Evolutionary conservation across 345 rosid genomes (phyloP).

Genomic region (Hypericum perforatum): DNA sequence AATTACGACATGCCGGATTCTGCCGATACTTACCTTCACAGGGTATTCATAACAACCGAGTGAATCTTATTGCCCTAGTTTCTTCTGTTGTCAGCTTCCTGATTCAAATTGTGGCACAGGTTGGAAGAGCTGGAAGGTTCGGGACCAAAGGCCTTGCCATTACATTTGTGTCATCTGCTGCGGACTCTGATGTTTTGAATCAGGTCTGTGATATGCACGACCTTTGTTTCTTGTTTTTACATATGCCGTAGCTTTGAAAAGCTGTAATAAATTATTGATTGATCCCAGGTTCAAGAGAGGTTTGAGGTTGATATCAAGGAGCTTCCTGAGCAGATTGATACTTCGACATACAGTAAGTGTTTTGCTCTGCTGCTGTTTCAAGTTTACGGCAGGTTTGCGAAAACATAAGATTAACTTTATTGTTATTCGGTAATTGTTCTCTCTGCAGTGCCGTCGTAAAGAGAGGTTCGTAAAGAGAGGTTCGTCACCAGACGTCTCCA

Average conservation of each 20-base stretch:
- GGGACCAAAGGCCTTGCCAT: conserved; percentile 98
- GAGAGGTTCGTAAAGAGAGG: no score
- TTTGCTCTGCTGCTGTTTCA: background rate
- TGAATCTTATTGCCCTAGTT: background rate
- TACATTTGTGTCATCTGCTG: conserved; percentile 84
- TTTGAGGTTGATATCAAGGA: conserved; percentile 36
- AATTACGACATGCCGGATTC: conserved; percentile 99
- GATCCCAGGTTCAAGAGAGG: conserved; percentile 22
- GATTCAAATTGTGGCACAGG: conserved; percentile 32
- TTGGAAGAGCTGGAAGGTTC: conserved; percentile 98
- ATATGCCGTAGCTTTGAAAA: background rate
- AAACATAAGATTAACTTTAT: no score
- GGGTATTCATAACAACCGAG: conserved; percentile 32
- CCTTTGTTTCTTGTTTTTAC: background rate
- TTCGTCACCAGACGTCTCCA: no score
- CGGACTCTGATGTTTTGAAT: conserved; percentile 84
- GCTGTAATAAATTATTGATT: background rate
- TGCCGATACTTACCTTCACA: conserved; percentile 93
- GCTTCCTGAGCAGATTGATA: conserved; percentile 33
- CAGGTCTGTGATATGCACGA: conserved; percentile 46
- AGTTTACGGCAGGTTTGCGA: no score
- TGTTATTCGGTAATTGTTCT: no score
- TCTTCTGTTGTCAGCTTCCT: background rate
- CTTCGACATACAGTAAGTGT: conserved; percentile 27
- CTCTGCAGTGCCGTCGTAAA: no score